Evolutionary conservation across 2,329 filamentous ascomycete species (phyloP).

Genomic region (Ophiognomonia clavigignenti-juglandacearum): DNA sequence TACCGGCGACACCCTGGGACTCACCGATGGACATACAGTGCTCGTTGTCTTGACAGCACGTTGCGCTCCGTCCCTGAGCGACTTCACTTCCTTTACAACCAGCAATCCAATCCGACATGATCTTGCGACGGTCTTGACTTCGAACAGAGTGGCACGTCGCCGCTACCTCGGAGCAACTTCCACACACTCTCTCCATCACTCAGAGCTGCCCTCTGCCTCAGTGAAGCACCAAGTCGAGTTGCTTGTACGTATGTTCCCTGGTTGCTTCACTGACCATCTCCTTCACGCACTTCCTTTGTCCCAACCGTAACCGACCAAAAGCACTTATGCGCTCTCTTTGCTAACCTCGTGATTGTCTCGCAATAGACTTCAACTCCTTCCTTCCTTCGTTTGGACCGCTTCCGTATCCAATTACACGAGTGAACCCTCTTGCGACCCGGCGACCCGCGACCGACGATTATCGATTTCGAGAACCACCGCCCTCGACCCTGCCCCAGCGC

Average conservation of each 20-base stretch:
- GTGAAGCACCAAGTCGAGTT: background rate
- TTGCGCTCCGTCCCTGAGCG: slow-evolving; percentile 5
- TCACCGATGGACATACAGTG: background rate
- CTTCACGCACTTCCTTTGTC: no score
- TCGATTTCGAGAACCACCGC: no score
- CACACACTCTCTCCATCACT: background rate
- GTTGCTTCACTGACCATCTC: background rate
- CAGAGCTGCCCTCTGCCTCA: background rate
- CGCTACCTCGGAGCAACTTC: slow-evolving; percentile 4
- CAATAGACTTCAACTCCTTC: background rate
- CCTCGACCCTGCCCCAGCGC: background rate
- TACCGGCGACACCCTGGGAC: background rate
- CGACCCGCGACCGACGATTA: background rate
- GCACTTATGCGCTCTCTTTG: background rate
- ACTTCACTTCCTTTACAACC: background rate
- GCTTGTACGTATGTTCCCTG: background rate
- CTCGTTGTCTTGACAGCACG: background rate
- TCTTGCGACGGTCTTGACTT: slow-evolving; percentile 8
- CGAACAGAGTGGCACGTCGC: slow-evolving; percentile 11
- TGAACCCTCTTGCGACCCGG: background rate
- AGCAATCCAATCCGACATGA: slow-evolving; percentile 1
- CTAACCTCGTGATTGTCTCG: background rate
- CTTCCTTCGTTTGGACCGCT: background rate
- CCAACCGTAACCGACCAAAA: no score
- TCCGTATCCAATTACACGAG: background rate